Evolutionary conservation across 2,329 filamentous ascomycete species (phyloP), one percentile per base, ranked within the genome.

Genomic region (Amauroascus niger): DNA sequence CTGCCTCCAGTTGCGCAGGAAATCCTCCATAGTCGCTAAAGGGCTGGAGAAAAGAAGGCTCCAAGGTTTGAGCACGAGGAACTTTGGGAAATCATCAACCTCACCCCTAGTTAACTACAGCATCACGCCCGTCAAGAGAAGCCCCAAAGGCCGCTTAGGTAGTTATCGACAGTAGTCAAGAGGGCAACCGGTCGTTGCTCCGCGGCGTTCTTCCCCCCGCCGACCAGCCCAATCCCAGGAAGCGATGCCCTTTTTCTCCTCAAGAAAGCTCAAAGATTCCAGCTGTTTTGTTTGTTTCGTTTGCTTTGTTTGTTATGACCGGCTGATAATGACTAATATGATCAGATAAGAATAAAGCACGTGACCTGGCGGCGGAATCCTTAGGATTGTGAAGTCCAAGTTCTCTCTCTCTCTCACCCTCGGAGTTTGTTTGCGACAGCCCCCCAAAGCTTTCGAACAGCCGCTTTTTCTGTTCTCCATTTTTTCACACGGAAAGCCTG

Each of bases 1-100:
- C 72, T 95, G 88, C 67, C 90, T 82, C 93, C 93, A 98, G 65
- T 87, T 86, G 67, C 90, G 85, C 66, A 98, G 79, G 71, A 91
- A 96, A 65, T 83, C 84, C 76, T 97, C 89, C 93, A 98, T 97
- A 58, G 50, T 41, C 40, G 22, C 40, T 13, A 20, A n/a, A 2
- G 37, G 24, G 35, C 8, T 33, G 16, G 41, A 14, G 5, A 28
- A 4, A 11, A 30, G n/a, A 14, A 32, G 37, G 16, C 6, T 46
- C 6, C 26, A 9, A 30, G 28, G n/a, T n/a, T n/a, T n/a, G n/a
- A n/a, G n/a, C n/a, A n/a, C n/a, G n/a, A n/a, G n/a, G n/a, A n/a
- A n/a, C n/a, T n/a, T n/a, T n/a, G n/a, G n/a, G n/a, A n/a, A n/a
- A n/a, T n/a, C n/a, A n/a, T n/a, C n/a, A n/a, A n/a, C n/a, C n/a